Evolutionary conservation across 768 basidiomycete species (phyloP), one percentile per base, ranked within the genome.

Genomic region (Panaeolus papilionaceus): DNA sequence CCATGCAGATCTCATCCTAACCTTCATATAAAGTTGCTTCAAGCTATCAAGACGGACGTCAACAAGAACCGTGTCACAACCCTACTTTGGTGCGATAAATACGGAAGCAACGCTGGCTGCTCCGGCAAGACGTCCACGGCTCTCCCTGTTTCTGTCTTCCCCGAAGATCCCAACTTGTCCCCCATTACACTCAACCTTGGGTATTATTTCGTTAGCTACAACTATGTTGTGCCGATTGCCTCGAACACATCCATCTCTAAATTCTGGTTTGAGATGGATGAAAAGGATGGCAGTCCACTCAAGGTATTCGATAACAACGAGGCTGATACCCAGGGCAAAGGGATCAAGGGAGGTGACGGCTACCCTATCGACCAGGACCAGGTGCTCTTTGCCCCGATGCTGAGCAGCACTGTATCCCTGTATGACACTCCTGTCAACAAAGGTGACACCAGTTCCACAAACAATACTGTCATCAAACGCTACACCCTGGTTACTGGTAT

Each of bases 221-320:
- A 81, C 64, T 84, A 83, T 68, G 72, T 82, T n/a, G 81, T 81
- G 5, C 80, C 80, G 2, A 77, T 85, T 66, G 72, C 81, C 70
- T 68, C 79, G 7, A 66, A 77, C 5, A 74, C 73, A 9, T 84
- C 84, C n/a, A 78, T 86, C 64, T 79, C 82, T 38, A 82, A 80
- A 39, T 85, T 85, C 72, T 85, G 83, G 83, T 86, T 86, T 71
- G 75, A 79, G 33, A 81, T 85, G 7, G 79, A 85, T 67, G 83
- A 85, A 67, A 77, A 79, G 37, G 76, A 83, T 67, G 84, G 84
- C 11, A 80, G 76, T 44, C 72, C 74, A 0, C 65, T 78, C 7
- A 78, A 78, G 1, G 73, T 72, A 0, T 79, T 83, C 65, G 77
- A 83, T 42, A 85, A 85, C 66, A 58, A 58, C 16, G 54, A 58